A percentile compares a stretch with the other conserved stretches of the same genome.
phyloP scores from a whole-genome alignment of 2,329 filamentous ascomycete genomes.

The Monosporascus sp. region DNA sequence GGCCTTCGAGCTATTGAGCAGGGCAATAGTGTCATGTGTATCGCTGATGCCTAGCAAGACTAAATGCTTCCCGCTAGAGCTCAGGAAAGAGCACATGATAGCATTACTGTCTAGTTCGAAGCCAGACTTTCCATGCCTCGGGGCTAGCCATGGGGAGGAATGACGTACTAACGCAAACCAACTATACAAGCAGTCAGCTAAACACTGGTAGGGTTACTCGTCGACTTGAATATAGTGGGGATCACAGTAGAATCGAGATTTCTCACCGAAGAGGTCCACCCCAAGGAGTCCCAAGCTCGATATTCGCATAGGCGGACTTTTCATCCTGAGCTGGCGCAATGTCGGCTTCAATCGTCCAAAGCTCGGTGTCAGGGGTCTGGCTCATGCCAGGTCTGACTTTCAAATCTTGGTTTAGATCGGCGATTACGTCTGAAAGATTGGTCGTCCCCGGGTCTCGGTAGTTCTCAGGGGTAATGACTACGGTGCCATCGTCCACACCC shows the following conservation, averaged over 20 bases:
- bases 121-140: slow-evolving; percentile 67
- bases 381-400: slow-evolving; percentile 49
- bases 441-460: slow-evolving; percentile 23
- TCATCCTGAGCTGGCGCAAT: slow-evolving; percentile 53
- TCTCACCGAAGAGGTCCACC: slow-evolving; percentile 47
- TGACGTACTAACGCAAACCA: slow-evolving; percentile 80
- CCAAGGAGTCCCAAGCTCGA: slow-evolving; percentile 59
- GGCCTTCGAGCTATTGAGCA: slow-evolving; percentile 56
- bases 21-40: slow-evolving; percentile 61
- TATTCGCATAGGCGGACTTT: slow-evolving; percentile 49
- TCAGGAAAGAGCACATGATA: slow-evolving; percentile 72
- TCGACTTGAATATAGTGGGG: neutral
- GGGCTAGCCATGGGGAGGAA: slow-evolving; percentile 81
- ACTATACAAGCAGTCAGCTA: slow-evolving; percentile 31
- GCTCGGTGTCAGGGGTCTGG: slow-evolving; percentile 61
- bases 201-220: neutral
- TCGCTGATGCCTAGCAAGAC: slow-evolving; percentile 77
- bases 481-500: slow-evolving; percentile 55
- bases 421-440: slow-evolving; percentile 50
- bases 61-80: slow-evolving; percentile 64
- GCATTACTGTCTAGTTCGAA: slow-evolving; percentile 73
- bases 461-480: slow-evolving; percentile 44
- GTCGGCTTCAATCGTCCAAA: slow-evolving; percentile 61
- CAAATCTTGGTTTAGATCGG: slow-evolving; percentile 51
- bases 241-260: neutral